These are phyloP conservation scores for Trifolium fragiferum DNA, from an alignment of 306 rosid species.

Conservation along the genomic window DNA sequence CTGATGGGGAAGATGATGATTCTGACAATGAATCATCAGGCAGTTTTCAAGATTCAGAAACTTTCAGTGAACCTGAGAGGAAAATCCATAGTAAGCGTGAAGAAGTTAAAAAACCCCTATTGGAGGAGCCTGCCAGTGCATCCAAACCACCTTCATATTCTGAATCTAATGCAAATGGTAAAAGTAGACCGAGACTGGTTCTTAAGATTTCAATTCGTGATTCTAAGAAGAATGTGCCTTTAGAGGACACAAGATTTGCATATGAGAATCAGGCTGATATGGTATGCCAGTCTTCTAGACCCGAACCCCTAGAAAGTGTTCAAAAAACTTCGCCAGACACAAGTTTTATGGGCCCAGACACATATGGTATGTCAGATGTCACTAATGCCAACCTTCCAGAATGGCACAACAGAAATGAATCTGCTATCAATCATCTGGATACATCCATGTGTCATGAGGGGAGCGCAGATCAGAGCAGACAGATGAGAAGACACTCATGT, in stretches of 20 bases:
- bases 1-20: constrained; percentile 65
- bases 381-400: constrained; percentile 40
- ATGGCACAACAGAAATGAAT: constrained; percentile 43
- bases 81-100: constrained; percentile 44
- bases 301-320: constrained; percentile 45
- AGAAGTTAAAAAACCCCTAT: constrained; percentile 44
- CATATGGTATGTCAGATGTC: constrained; percentile 40
- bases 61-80: constrained; percentile 52
- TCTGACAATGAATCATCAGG: constrained; percentile 68
- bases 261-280: constrained; percentile 48
- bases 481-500: constrained; percentile 42
- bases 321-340: constrained; percentile 33
- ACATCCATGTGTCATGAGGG: constrained; percentile 43
- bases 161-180: constrained; percentile 51
- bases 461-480: constrained; percentile 48
- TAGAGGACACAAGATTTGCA: constrained; percentile 43
- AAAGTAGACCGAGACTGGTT: constrained; percentile 60
- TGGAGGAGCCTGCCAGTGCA: constrained; percentile 44
- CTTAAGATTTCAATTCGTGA: constrained; percentile 69
- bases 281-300: constrained; percentile 48
- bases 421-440: constrained; percentile 41
- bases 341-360: constrained; percentile 41
- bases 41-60: constrained; percentile 55
- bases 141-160: constrained; percentile 49
- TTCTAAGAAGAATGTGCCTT: constrained; percentile 61